A percentile compares a stretch with the other conserved stretches of the same genome.
phyloP scores from a whole-genome alignment of 805 yeast species.

The Myxozyma mucilagina region DNA sequence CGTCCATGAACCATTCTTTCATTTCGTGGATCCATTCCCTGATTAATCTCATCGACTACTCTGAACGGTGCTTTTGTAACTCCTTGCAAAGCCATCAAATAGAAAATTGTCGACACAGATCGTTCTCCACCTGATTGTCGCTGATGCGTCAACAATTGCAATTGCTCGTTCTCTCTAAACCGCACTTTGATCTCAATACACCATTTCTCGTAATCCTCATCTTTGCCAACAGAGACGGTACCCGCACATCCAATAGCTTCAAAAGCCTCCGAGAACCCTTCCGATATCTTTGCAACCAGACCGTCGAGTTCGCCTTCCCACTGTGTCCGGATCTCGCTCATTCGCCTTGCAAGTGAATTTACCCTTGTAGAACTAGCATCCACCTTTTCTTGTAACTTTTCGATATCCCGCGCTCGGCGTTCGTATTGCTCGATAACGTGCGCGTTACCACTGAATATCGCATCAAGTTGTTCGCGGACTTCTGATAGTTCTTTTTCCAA shows the following conservation, averaged over 20 bases:
- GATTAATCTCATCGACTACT: conserved; percentile 96
- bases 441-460: conserved; percentile 24
- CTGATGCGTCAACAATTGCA: conserved; percentile 74
- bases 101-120: conserved; percentile 90
- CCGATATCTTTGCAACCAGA: conserved; percentile 58
- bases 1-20: conserved; percentile 83
- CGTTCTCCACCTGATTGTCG: conserved; percentile 98
- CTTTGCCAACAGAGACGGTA: conserved; percentile 59
- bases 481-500: conserved; percentile 30
- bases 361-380: conserved; percentile 42
- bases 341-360: conserved; percentile 41
- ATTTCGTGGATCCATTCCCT: conserved; percentile 95
- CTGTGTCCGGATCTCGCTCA: conserved; percentile 43
- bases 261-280: conserved; percentile 66
- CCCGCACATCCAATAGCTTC: conserved; percentile 83
- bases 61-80: conserved; percentile 86
- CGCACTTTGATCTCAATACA: conserved; percentile 77
- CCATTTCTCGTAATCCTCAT: conserved; percentile 67
- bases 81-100: conserved; percentile 86
- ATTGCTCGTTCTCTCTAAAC: conserved; percentile 74
- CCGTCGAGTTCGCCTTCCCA: conserved; percentile 67
- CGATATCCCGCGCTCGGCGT: conserved; percentile 45
- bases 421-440: conserved; percentile 37
- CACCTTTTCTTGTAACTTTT: conserved; percentile 43
- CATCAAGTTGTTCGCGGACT: conserved; percentile 1